Evolutionary conservation across 192 early-diverging fungal genomes (phyloP).

Genomic region (Mortierella hygrophila): DNA sequence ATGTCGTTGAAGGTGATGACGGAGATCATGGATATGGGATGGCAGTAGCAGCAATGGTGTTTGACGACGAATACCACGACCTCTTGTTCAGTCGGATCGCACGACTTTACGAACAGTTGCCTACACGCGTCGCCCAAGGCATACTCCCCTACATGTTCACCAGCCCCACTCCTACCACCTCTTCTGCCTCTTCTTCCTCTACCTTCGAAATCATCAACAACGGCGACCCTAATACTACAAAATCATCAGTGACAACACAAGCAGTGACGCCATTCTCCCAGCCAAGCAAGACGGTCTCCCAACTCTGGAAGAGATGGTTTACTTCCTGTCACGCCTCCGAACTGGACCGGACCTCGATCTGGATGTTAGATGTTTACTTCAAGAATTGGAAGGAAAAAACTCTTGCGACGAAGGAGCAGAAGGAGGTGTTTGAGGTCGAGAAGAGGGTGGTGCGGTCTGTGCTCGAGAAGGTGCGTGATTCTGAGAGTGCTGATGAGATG

Average conservation of each 20-base stretch:
- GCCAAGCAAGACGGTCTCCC: not conserved
- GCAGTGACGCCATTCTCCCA: not conserved
- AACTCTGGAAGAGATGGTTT: not conserved
- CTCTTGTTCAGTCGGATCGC: not conserved
- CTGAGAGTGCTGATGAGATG: not conserved
- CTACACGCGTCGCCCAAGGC: not conserved
- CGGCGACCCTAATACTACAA: no score
- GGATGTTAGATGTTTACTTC: not conserved
- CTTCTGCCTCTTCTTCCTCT: no score
- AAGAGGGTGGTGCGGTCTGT: not conserved
- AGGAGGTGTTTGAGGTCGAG: not conserved
- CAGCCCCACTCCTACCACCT: not conserved
- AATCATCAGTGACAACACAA: not conserved
- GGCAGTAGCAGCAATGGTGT: not conserved
- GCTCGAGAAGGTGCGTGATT: not conserved
- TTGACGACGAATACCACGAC: not conserved
- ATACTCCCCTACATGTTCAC: not conserved
- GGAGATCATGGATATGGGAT: not conserved
- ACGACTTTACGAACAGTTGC: not conserved
- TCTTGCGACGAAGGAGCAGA: not conserved
- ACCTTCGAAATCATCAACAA: no score
- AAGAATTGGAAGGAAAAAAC: not conserved
- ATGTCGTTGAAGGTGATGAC: no score
- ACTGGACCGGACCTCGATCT: not conserved
- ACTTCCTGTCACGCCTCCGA: not conserved